Conservation (phyloP, 495 filamentous ascomycete genomes). For the Thozetella sp. region DNA sequence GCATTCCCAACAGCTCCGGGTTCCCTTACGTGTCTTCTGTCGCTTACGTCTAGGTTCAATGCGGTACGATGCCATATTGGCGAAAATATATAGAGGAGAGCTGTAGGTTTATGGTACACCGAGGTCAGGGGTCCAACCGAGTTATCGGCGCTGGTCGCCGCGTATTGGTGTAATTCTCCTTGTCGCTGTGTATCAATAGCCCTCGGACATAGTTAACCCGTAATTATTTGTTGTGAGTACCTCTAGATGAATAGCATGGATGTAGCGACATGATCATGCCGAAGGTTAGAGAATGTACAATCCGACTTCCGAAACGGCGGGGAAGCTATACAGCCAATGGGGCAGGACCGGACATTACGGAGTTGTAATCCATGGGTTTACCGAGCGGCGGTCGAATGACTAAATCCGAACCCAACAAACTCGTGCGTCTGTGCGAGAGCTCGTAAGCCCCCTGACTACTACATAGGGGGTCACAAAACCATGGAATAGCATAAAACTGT, state of each 20-base stretch:
- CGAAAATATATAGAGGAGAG: not conserved
- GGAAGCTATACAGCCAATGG: not conserved
- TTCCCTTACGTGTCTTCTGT: conserved; percentile 48
- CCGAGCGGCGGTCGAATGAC: not conserved
- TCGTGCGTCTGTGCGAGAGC: no score
- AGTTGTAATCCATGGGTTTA: not conserved
- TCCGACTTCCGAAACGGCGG: not conserved
- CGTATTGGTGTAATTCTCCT: no score
- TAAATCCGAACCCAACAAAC: not conserved
- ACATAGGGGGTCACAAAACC: no score
- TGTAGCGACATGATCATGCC: not conserved
- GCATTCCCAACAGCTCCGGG: conserved; percentile 56
- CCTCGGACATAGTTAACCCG: not conserved
- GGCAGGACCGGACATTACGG: not conserved
- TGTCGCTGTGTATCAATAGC: not conserved
- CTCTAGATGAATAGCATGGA: not conserved
- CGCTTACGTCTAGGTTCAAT: conserved; percentile 15
- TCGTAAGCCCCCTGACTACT: no score
- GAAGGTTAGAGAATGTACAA: not conserved
- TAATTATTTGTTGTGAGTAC: not conserved
- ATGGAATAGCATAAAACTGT: no score
- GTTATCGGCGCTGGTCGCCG: not conserved
- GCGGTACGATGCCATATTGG: not conserved
- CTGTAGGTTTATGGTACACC: not conserved
- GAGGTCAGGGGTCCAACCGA: not conserved